Conservation (phyloP, 495 filamentous ascomycete species). For the Lentithecium fluviatile region DNA sequence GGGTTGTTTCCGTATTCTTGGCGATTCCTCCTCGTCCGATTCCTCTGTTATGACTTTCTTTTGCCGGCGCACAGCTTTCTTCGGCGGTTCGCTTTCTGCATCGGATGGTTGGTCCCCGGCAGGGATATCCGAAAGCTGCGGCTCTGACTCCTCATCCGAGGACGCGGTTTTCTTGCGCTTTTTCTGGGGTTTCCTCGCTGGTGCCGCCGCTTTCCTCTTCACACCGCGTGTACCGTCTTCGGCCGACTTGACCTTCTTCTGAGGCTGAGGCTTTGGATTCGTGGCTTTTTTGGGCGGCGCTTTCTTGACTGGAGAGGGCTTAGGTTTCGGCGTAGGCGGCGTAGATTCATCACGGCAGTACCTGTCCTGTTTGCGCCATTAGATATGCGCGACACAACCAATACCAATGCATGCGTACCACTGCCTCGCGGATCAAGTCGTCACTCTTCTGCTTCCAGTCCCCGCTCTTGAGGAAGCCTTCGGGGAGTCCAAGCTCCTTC, state of each 20-base stretch:
- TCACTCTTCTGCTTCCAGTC: conserved; percentile 83
- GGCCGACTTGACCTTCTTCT: conserved; percentile 24
- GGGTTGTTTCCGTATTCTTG: background rate
- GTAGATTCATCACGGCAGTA: conserved; percentile 15
- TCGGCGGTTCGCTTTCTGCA: conserved; percentile 19
- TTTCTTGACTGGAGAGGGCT: background rate
- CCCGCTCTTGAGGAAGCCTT: conserved; percentile 66
- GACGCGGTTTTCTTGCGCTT: conserved; percentile 32
- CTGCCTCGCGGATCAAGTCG: conserved; percentile 63
- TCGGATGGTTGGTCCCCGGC: conserved; percentile 11
- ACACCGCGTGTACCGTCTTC: conserved; percentile 10
- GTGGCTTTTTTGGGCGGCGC: background rate
- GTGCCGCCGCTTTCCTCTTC: conserved; percentile 22
- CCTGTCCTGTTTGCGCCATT: conserved; percentile 17
- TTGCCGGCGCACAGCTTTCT: conserved; percentile 12
- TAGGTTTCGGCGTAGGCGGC: conserved; percentile 17
- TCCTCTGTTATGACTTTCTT: conserved; percentile 26
- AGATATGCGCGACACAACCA: background rate
- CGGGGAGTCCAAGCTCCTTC: conserved; percentile 59
- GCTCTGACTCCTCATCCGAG: conserved; percentile 31
- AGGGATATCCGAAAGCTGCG: background rate
- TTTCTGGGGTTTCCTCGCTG: conserved; percentile 30
- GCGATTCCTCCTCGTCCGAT: conserved; percentile 29
- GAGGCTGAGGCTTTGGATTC: conserved; percentile 16
- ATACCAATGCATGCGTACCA: conserved; percentile 53